A percentile compares a stretch with the other conserved stretches of the same genome.
These are phyloP conservation scores for Linnemannia exigua DNA, from an alignment of 192 early-diverging fungal species.

Conservation along the genomic window DNA sequence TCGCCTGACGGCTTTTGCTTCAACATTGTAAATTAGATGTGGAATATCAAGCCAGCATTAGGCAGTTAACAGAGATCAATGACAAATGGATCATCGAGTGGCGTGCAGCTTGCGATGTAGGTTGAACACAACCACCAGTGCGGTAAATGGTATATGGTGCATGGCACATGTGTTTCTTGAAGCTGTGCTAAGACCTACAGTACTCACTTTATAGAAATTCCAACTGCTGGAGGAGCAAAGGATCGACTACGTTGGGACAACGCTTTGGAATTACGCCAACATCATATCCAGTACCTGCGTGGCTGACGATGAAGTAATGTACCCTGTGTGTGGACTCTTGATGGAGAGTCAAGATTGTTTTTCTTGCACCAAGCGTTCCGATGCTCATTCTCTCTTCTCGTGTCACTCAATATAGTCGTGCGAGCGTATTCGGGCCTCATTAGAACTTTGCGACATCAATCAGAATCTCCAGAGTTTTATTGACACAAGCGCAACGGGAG, in stretches of 20 bases:
- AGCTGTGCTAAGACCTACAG: background rate
- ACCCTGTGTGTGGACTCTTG: background rate
- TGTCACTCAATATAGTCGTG: slow-evolving; percentile 63
- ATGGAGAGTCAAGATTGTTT: background rate
- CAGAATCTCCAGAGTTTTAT: slow-evolving; percentile 78
- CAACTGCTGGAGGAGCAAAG: slow-evolving; percentile 82
- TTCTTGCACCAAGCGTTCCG: background rate
- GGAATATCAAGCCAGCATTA: slow-evolving; percentile 68
- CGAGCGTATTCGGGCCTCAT: slow-evolving; percentile 75
- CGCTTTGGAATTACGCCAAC: slow-evolving; percentile 81
- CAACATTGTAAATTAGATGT: slow-evolving; percentile 41
- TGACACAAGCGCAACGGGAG: slow-evolving; percentile 72
- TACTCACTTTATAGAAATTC: slow-evolving; percentile 56
- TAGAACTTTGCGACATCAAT: slow-evolving; percentile 75
- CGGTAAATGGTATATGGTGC: background rate
- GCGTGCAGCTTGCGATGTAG: slow-evolving; percentile 70
- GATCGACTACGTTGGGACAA: slow-evolving; percentile 74
- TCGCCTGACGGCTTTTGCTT: background rate
- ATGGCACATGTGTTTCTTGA: too few species aligned
- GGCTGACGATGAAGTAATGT: slow-evolving; percentile 76
- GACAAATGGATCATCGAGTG: slow-evolving; percentile 67
- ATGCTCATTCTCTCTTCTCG: background rate
- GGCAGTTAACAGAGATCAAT: slow-evolving; percentile 60
- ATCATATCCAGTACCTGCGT: slow-evolving; percentile 78
- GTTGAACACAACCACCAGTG: background rate